These are phyloP conservation scores for Cornus florida DNA, from an alignment of 148 eudicot species.

Conservation along the genomic window DNA sequence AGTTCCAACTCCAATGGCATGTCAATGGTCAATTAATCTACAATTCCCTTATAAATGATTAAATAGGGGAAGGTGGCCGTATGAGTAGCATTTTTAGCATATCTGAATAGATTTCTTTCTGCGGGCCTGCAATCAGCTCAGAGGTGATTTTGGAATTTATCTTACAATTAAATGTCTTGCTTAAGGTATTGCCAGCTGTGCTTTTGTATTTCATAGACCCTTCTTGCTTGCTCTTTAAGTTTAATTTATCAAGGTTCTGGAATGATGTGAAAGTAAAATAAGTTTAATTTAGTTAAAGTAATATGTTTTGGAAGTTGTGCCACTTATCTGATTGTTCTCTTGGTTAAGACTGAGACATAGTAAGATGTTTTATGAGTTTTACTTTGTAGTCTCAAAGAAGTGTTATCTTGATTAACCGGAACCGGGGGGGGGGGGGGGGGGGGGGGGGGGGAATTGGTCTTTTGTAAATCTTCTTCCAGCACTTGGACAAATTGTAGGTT, in stretches of 20 bases:
- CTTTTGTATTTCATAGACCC: neutral
- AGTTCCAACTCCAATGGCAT: neutral
- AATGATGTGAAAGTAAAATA: neutral
- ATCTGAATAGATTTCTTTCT: neutral
- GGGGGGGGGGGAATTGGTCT: too few relatives aligned
- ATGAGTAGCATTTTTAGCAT: neutral
- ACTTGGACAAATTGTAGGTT: too few relatives aligned
- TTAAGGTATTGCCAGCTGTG: neutral
- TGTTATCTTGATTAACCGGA: too few relatives aligned
- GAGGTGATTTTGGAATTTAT: slow-evolving; percentile 1
- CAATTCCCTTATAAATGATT: neutral
- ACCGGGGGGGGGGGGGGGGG: too few relatives aligned
- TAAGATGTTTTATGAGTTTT: neutral
- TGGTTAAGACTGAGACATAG: too few relatives aligned
- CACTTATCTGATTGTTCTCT: neutral
- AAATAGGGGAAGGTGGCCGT: too few relatives aligned
- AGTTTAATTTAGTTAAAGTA: neutral
- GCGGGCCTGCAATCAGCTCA: neutral
- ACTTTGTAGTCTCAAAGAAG: slow-evolving; percentile 2
- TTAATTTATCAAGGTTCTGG: neutral
- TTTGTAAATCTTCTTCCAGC: too few relatives aligned
- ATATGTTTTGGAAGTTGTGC: neutral
- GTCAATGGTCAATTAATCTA: neutral
- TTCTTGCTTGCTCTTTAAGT: neutral
- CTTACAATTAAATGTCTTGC: slow-evolving; percentile 3